phyloP scores from a whole-genome alignment of 2,329 filamentous ascomycete genomes.

The Penicillium sp. region DNA sequence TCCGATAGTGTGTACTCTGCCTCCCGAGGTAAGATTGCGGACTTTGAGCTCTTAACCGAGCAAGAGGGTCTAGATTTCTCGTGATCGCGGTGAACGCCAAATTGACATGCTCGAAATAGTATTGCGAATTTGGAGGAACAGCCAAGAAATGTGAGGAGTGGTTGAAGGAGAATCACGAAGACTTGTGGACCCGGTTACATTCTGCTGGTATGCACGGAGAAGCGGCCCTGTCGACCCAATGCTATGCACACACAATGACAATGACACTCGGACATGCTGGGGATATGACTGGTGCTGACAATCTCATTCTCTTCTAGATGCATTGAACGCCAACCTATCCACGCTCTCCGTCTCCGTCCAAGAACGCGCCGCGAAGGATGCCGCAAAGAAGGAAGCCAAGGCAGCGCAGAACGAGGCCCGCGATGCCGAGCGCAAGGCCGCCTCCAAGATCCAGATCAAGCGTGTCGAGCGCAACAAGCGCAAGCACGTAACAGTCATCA shows the following conservation, averaged over 20 bases:
- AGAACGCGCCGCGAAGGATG: conserved; percentile 93
- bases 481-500: conserved; percentile 93
- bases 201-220: conserved; percentile 66
- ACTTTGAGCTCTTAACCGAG: not conserved
- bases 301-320: conserved; percentile 55
- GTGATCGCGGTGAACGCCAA: not conserved
- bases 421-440: conserved; percentile 77
- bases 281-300: not conserved
- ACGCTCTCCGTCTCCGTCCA: conserved; percentile 87
- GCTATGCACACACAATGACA: not conserved
- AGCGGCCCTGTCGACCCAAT: not conserved
- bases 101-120: conserved; percentile 59
- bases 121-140: conserved; percentile 97
- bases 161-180: conserved; percentile 74
- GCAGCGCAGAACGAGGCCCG: conserved; percentile 84
- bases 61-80: not conserved
- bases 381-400: conserved; percentile 94
- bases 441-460: conserved; percentile 86
- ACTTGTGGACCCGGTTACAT: conserved; percentile 78
- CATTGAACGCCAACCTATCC: conserved; percentile 79
- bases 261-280: not conserved
- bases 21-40: conserved; percentile 61
- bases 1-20: conserved; percentile 61
- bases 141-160: conserved; percentile 97
- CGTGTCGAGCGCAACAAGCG: conserved; percentile 97